Conservation (phyloP, 148 eudicot genomes). For the Amaranthus palmeri region DNA sequence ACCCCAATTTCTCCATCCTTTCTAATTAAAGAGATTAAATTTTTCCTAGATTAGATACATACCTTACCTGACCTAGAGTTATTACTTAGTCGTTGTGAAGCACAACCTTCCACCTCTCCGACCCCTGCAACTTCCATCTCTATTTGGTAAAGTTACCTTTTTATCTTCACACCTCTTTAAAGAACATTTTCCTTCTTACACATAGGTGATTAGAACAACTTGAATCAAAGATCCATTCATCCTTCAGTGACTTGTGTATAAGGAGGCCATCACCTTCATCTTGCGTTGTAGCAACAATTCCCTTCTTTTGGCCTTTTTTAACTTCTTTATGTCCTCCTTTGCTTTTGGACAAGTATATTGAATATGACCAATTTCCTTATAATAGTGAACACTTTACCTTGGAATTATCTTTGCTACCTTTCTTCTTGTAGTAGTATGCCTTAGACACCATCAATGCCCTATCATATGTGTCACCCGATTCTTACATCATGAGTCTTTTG, state of each 20-base stretch:
- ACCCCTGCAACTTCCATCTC: too few relatives aligned
- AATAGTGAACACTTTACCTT: background rate
- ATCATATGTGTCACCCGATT: background rate
- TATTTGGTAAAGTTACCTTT: too few relatives aligned
- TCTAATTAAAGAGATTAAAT: too few relatives aligned
- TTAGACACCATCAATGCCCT: background rate
- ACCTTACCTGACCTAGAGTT: too few relatives aligned
- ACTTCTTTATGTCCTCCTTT: constrained; percentile 1
- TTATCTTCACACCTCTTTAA: too few relatives aligned
- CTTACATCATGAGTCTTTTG: background rate
- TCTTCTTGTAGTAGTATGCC: background rate
- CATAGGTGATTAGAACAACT: background rate
- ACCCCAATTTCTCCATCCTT: too few relatives aligned
- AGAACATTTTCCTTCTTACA: background rate
- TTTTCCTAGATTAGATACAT: too few relatives aligned
- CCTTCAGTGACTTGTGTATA: background rate
- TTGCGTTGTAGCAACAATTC: background rate
- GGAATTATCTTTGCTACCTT: background rate
- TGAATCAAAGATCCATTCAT: background rate
- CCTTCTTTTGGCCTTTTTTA: background rate
- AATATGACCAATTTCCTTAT: background rate
- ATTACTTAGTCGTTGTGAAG: too few relatives aligned
- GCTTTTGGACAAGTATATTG: background rate
- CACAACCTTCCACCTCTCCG: too few relatives aligned
- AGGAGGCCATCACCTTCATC: background rate